These are phyloP conservation scores for Lodderomyces parapsilosis DNA, from an alignment of 1,139 yeast species.

Conservation along the genomic window DNA sequence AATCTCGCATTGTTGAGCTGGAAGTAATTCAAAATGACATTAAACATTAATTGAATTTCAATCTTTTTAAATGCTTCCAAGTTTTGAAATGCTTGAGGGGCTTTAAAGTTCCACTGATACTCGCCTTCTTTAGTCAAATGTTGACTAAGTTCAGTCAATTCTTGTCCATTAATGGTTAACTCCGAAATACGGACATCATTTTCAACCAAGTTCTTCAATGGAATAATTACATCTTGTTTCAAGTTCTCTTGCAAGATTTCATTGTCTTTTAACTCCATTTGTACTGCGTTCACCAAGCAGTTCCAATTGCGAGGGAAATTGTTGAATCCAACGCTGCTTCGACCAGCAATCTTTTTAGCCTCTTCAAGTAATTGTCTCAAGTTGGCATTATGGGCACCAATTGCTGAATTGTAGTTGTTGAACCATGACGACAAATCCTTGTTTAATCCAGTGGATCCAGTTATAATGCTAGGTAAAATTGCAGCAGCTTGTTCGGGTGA, in stretches of 20 bases:
- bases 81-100: slow-evolving; percentile 74
- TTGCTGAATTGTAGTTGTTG: slow-evolving; percentile 48
- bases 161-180: slow-evolving; percentile 41
- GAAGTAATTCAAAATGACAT: slow-evolving; percentile 66
- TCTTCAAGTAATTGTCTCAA: slow-evolving; percentile 45
- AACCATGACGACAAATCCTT: slow-evolving; percentile 53
- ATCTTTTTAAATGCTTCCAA: slow-evolving; percentile 72
- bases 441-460: slow-evolving; percentile 23
- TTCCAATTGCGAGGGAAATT: slow-evolving; percentile 57
- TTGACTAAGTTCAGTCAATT: slow-evolving; percentile 35
- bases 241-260: slow-evolving; percentile 52
- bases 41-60: slow-evolving; percentile 67
- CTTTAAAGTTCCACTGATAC: slow-evolving; percentile 69
- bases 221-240: slow-evolving; percentile 56
- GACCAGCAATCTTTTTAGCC: slow-evolving; percentile 16
- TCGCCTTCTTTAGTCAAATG: slow-evolving; percentile 33
- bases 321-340: slow-evolving; percentile 47
- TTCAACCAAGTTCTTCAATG: slow-evolving; percentile 51
- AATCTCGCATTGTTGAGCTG: slow-evolving; percentile 56
- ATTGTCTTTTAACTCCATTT: slow-evolving; percentile 52
- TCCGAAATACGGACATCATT: slow-evolving; percentile 52
- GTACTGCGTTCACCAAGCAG: slow-evolving; percentile 50
- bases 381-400: slow-evolving; percentile 50
- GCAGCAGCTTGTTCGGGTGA: slow-evolving; percentile 44
- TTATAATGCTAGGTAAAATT: slow-evolving; percentile 36